Percentiles rank a stretch among this genome's conserved stretches.
Conservation (phyloP, 106 monocot genomes). For the Hemerocallis citrina region DNA sequence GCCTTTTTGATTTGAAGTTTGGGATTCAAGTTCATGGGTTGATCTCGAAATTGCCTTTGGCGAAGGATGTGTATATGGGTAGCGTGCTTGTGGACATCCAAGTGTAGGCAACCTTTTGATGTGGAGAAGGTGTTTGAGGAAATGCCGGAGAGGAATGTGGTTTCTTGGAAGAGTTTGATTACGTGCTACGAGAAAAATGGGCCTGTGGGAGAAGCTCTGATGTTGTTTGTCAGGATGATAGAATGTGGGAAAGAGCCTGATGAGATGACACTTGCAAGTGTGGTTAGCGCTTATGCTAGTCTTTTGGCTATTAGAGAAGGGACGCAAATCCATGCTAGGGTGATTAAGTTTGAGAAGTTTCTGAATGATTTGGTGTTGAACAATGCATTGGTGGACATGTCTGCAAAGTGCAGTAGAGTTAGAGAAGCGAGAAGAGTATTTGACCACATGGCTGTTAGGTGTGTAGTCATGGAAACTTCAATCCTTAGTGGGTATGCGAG, state of each 20-base stretch:
- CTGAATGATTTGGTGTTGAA: conserved; percentile 42
- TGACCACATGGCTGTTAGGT: conserved; percentile 51
- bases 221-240: conserved; percentile 49
- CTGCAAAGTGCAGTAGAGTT: conserved; percentile 64
- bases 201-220: conserved; percentile 29
- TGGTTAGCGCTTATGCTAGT: conserved; percentile 65
- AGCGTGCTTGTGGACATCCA: conserved; percentile 58
- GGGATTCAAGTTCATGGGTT: conserved; percentile 53
- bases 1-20: conserved; percentile 15
- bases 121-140: conserved; percentile 40
- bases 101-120: conserved; percentile 36
- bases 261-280: conserved; percentile 70
- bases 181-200: conserved; percentile 82
- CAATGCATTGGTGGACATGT: conserved; percentile 83
- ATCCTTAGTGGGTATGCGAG: conserved; percentile 66
- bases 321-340: conserved; percentile 40
- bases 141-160: conserved; percentile 49
- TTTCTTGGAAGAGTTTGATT: conserved; percentile 70
- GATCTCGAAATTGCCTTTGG: conserved; percentile 35
- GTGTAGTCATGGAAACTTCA: conserved; percentile 56
- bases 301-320: conserved; percentile 39
- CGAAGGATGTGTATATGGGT: conserved; percentile 53
- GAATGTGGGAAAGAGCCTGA: conserved; percentile 25
- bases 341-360: conserved; percentile 24
- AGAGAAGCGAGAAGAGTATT: conserved; percentile 42